Percentiles rank a stretch among this genome's conserved stretches.
Conservation (phyloP, 352 stramenopile genomes). For the Pythium dissimile region DNA sequence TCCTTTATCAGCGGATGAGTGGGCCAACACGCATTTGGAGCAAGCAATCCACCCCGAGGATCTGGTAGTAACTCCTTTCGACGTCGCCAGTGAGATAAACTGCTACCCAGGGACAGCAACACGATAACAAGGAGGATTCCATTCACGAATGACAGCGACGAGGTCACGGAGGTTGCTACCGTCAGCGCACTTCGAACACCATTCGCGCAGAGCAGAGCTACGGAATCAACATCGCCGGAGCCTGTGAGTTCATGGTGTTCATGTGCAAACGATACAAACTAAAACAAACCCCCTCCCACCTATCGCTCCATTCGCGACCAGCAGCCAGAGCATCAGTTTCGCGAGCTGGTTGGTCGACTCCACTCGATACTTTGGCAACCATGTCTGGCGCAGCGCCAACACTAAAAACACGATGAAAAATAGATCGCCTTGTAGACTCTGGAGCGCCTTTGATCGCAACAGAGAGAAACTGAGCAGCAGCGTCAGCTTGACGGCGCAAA, state of each 20-base stretch:
- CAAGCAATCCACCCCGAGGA: background rate
- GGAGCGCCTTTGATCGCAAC: slow-evolving; percentile 34
- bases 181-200: slow-evolving; percentile 58
- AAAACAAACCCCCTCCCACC: slow-evolving; percentile 30
- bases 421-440: slow-evolving; percentile 45
- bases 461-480: slow-evolving; percentile 53
- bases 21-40: slow-evolving; percentile 7
- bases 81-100: background rate
- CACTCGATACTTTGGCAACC: slow-evolving; percentile 31
- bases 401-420: slow-evolving; percentile 33
- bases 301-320: slow-evolving; percentile 46
- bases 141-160: slow-evolving; percentile 50
- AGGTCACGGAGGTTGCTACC: slow-evolving; percentile 48
- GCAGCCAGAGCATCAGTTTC: slow-evolving; percentile 31
- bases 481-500: slow-evolving; percentile 43
- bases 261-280: background rate
- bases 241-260: background rate
- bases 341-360: slow-evolving; percentile 34
- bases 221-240: background rate
- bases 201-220: slow-evolving; percentile 55
- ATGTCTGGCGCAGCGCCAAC: slow-evolving; percentile 25
- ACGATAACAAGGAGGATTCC: slow-evolving; percentile 22
- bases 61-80: background rate
- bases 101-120: slow-evolving; percentile 16
- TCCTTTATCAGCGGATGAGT: slow-evolving; percentile 8